These are phyloP conservation scores for Pseudozyma sp. DNA, from an alignment of 1,284 basidiomycete genomes.

Conservation along the genomic window DNA sequence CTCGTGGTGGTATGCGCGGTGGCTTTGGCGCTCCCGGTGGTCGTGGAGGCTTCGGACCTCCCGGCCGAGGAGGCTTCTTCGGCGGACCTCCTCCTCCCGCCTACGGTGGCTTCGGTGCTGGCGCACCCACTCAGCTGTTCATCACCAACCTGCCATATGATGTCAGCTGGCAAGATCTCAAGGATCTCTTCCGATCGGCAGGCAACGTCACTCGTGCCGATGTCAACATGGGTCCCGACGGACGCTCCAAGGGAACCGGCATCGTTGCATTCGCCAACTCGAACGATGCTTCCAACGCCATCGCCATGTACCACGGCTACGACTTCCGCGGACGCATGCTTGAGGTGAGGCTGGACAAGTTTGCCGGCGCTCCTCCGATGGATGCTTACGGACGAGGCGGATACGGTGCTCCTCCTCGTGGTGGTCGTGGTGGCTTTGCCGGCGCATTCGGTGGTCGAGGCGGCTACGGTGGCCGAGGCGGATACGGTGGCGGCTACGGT, in stretches of 20 bases:
- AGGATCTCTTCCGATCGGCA: slow-evolving; percentile 93
- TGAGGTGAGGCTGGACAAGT: slow-evolving; percentile 76
- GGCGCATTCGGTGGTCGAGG: slow-evolving; percentile 75
- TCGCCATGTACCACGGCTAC: slow-evolving; percentile 62
- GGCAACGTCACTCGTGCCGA: slow-evolving; percentile 94
- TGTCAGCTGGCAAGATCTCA: slow-evolving; percentile 97
- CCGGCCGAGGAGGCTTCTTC: slow-evolving; percentile 54
- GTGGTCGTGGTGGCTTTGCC: slow-evolving; percentile 72
- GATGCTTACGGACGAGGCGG: slow-evolving; percentile 71
- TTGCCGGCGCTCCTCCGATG: slow-evolving; percentile 74
- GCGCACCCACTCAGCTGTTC: slow-evolving; percentile 77
- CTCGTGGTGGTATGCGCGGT: slow-evolving; percentile 76
- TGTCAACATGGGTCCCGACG: slow-evolving; percentile 89
- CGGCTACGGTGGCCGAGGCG: slow-evolving; percentile 73
- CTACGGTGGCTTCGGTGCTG: slow-evolving; percentile 39
- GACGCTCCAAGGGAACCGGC: slow-evolving; percentile 83
- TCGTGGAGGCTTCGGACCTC: slow-evolving; percentile 49
- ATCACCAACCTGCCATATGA: slow-evolving; percentile 89
- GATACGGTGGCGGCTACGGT: slow-evolving; percentile 68
- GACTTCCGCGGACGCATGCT: slow-evolving; percentile 58
- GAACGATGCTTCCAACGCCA: slow-evolving; percentile 89
- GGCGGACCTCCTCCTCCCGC: slow-evolving; percentile 33
- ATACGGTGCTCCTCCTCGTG: slow-evolving; percentile 71
- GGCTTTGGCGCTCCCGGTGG: slow-evolving; percentile 45
- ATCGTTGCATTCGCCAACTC: slow-evolving; percentile 93